Conservation (phyloP, 176 grass and related monocot genomes). For the Eragrostis nindensis region DNA sequence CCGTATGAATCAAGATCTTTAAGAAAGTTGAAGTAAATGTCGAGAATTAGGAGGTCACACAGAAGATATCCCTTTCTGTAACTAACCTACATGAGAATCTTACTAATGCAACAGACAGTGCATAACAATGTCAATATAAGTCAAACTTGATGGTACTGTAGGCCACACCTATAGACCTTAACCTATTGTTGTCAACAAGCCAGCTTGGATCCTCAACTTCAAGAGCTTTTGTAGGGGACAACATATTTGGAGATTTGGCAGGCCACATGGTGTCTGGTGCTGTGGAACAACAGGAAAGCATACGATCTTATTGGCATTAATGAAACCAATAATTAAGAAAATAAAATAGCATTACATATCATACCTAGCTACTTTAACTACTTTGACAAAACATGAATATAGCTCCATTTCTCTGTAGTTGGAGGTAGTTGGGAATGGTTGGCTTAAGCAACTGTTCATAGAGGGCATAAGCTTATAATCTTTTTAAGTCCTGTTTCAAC, state of each 20-base stretch:
- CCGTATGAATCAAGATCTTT: neutral
- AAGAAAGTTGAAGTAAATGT: constrained; percentile 1
- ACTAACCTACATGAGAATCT: neutral
- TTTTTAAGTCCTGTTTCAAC: neutral
- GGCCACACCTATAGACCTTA: constrained; percentile 77
- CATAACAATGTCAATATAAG: constrained; percentile 11
- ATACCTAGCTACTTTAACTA: constrained; percentile 25
- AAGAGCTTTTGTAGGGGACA: constrained; percentile 44
- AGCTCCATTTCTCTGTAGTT: constrained; percentile 16
- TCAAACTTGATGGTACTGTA: constrained; percentile 5
- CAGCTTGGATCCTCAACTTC: constrained; percentile 72
- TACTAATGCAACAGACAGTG: constrained; percentile 22
- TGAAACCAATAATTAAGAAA: constrained; percentile 32
- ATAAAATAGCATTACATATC: neutral
- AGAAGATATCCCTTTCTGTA: neutral
- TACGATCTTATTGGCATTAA: constrained; percentile 17
- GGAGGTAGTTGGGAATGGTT: neutral
- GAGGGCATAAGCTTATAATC: neutral
- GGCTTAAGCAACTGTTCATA: neutral
- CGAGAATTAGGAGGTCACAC: neutral
- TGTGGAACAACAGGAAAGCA: constrained; percentile 23
- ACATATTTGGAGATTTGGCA: constrained; percentile 39
- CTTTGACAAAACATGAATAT: neutral
- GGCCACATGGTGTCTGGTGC: constrained; percentile 4
- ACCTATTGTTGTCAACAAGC: constrained; percentile 73